Percentiles rank a stretch among this genome's conserved stretches.
Conservation (phyloP, 2,329 filamentous ascomycete genomes). For the Fusarium veterinarium region DNA sequence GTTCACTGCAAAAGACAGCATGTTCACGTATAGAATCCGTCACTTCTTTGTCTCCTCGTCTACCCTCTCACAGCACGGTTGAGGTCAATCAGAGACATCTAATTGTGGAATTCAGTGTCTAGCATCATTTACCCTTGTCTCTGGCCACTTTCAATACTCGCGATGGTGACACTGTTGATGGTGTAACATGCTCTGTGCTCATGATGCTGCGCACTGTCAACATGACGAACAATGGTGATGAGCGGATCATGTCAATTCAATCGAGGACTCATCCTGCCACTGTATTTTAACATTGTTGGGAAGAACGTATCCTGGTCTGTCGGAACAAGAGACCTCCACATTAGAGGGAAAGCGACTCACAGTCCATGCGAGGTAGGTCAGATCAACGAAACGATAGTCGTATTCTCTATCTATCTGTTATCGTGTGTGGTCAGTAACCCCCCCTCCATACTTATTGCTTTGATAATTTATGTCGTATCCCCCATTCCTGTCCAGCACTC, state of each 20-base stretch:
- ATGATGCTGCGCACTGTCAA: rapidly evolving
- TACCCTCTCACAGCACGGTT: not conserved
- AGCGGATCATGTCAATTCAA: too few species aligned
- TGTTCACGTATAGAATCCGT: not conserved
- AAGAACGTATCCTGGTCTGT: rapidly evolving
- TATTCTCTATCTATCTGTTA: too few species aligned
- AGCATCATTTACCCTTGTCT: not conserved
- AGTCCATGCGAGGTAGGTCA: too few species aligned
- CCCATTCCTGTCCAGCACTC: too few species aligned
- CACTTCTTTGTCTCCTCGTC: not conserved
- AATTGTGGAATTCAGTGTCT: not conserved
- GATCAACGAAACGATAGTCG: not conserved
- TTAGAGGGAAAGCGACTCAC: too few species aligned
- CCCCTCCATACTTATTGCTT: not conserved
- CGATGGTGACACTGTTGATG: too few species aligned
- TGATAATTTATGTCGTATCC: not conserved
- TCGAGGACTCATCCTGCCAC: too few species aligned
- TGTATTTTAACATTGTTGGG: rapidly evolving
- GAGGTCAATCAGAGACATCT: not conserved
- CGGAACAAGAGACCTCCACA: rapidly evolving
- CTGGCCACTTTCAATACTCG: not conserved
- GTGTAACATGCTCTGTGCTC: not conserved
- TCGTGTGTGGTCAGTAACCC: too few species aligned
- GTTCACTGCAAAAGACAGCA: too few species aligned
- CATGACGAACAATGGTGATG: too few species aligned